phyloP scores from a whole-genome alignment of 768 basidiomycete genomes.

The Lentinula guzmanii region DNA sequence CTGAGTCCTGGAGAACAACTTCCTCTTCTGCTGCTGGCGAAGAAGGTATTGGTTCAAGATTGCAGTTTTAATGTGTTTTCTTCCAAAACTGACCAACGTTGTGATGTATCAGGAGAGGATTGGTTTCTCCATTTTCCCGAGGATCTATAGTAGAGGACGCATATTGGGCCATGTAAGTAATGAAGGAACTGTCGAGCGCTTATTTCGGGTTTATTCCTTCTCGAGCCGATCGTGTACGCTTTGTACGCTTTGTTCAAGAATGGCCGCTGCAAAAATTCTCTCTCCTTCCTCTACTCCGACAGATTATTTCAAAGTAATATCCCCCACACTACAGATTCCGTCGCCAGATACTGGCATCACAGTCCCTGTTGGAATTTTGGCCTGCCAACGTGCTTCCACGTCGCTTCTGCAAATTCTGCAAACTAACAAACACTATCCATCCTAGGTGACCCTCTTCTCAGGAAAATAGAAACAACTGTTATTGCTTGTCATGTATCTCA shows the following conservation, averaged over 20 bases:
- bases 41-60: too few relatives aligned
- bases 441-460: conserved; percentile 65
- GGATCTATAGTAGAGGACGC: too few relatives aligned
- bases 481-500: conserved; percentile 44
- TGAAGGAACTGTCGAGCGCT: too few relatives aligned
- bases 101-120: not conserved
- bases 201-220: too few relatives aligned
- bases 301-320: conserved; percentile 63
- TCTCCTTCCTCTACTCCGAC: conserved; percentile 39
- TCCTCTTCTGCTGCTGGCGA: not conserved
- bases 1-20: not conserved
- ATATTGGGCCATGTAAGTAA: not conserved
- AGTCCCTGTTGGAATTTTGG: conserved; percentile 70
- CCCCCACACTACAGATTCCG: conserved; percentile 50
- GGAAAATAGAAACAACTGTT: conserved; percentile 50
- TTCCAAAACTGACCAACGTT: not conserved
- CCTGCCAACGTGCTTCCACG: conserved; percentile 60
- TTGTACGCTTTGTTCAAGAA: conserved; percentile 6
- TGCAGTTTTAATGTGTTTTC: too few relatives aligned
- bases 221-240: not conserved
- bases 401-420: conserved; percentile 3
- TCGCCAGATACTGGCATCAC: conserved; percentile 35
- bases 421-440: conserved; percentile 3
- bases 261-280: conserved; percentile 39
- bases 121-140: too few relatives aligned